Conservation (phyloP, 129 eudicot species). For the Centella asiatica region DNA sequence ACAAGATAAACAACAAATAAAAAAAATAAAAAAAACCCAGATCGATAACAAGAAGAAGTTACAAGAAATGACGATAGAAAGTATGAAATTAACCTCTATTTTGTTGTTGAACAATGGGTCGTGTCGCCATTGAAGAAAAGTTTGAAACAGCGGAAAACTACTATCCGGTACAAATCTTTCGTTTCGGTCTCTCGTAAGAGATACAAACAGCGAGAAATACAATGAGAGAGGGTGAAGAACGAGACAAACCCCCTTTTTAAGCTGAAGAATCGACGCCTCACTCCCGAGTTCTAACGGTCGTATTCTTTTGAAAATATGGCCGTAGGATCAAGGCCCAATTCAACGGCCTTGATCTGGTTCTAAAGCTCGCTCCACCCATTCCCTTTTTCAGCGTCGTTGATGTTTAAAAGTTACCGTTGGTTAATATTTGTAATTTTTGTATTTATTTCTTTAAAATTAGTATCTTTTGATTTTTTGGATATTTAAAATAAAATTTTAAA, state of each 20-base stretch:
- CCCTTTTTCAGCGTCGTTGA: constrained; percentile 14
- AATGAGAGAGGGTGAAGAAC: too few species aligned
- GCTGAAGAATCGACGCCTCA: constrained; percentile 13
- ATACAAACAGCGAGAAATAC: not conserved
- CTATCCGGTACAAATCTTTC: not conserved
- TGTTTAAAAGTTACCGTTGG: constrained; percentile 24
- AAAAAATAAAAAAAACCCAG: not conserved
- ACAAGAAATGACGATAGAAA: not conserved
- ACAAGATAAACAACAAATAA: not conserved
- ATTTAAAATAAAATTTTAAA: not conserved
- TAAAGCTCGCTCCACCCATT: not conserved
- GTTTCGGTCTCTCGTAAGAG: constrained; percentile 3
- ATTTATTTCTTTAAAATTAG: not conserved
- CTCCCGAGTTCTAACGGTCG: constrained; percentile 35
- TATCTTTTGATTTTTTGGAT: not conserved
- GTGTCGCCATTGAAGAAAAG: constrained; percentile 40
- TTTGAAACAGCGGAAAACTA: not conserved
- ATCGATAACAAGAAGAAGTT: not conserved
- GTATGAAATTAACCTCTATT: constrained; percentile 39
- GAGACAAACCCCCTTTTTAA: constrained; percentile 24
- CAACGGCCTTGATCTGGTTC: constrained; percentile 21
- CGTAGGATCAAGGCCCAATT: constrained; percentile 20
- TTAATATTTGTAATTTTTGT: not conserved
- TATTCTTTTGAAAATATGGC: constrained; percentile 15
- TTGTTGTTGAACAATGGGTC: constrained; percentile 46